A percentile compares a stretch with the other conserved stretches of the same genome.
These are phyloP conservation scores for Astrocystis sublimbata DNA, from an alignment of 495 filamentous ascomycete genomes.

Conservation along the genomic window DNA sequence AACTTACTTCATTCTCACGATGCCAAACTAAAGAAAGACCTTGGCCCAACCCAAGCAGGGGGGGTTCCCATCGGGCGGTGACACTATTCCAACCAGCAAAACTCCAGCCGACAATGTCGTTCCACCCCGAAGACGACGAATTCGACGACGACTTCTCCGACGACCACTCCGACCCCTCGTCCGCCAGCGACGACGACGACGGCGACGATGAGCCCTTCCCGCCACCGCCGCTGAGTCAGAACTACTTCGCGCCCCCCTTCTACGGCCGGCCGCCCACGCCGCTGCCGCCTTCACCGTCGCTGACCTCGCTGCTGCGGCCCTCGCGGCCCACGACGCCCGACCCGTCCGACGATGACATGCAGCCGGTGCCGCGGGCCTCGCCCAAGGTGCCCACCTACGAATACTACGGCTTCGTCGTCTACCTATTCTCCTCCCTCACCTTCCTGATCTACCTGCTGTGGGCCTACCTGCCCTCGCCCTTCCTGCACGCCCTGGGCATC, in stretches of 20 bases:
- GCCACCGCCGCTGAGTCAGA: constrained; percentile 45
- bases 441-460: constrained; percentile 93
- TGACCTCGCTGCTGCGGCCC: constrained; percentile 93
- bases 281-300: constrained; percentile 85
- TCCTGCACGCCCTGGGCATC: constrained; percentile 90
- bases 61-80: too few relatives aligned
- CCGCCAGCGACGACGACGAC: constrained; percentile 29
- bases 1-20: too few relatives aligned
- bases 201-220: constrained; percentile 27
- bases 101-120: constrained; percentile 38
- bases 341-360: constrained; percentile 80
- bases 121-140: constrained; percentile 54
- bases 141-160: constrained; percentile 43
- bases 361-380: constrained; percentile 79
- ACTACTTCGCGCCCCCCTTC: constrained; percentile 81
- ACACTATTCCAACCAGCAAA: too few relatives aligned
- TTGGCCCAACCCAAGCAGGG: too few relatives aligned
- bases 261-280: constrained; percentile 88
- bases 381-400: constrained; percentile 97
- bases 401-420: constrained; percentile 97
- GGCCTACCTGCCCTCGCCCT: constrained; percentile 88
- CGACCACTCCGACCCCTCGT: constrained; percentile 34
- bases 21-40: too few relatives aligned
- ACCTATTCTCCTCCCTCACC: constrained; percentile 74
- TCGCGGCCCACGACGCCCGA: constrained; percentile 91